Percentiles rank a stretch among this genome's conserved stretches.
Evolutionary conservation across 352 stramenopile species (phyloP).

Genomic region (Lagenidium sp.): DNA sequence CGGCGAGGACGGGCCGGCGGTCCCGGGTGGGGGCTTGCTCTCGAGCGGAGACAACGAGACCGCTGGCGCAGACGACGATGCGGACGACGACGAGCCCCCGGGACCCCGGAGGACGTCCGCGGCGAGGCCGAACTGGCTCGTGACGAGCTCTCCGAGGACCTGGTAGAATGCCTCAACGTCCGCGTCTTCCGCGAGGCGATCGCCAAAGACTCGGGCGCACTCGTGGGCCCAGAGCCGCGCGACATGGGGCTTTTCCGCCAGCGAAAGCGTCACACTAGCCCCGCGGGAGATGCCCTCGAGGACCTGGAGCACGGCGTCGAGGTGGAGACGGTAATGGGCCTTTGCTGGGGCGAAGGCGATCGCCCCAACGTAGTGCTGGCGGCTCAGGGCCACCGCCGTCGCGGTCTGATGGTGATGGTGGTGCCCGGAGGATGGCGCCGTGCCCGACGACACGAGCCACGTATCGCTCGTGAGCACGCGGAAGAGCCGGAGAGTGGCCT

Average conservation of each 20-base stretch:
- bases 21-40: background rate
- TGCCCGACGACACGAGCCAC: conserved; percentile 9
- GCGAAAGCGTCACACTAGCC: conserved; percentile 15
- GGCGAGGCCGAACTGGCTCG: conserved; percentile 30
- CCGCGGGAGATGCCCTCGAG: conserved; percentile 34
- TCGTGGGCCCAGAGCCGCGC: conserved; percentile 73
- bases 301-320: conserved; percentile 30
- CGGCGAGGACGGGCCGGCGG: background rate
- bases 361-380: conserved; percentile 3
- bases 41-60: background rate
- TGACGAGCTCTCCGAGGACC: conserved; percentile 30
- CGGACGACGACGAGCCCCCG: background rate
- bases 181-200: conserved; percentile 25
- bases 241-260: conserved; percentile 36
- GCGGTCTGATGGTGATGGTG: conserved; percentile 1
- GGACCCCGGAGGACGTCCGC: conserved; percentile 26
- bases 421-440: too few species aligned
- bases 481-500: conserved; percentile 44
- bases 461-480: conserved; percentile 31
- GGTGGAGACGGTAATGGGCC: conserved; percentile 40
- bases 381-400: background rate
- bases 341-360: conserved; percentile 24
- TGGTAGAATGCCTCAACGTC: conserved; percentile 35
- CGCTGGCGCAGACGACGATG: background rate
- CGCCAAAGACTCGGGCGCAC: conserved; percentile 35